These are phyloP conservation scores for Pichia sorboxylosa DNA, from an alignment of 1,139 yeast genomes.

Conservation along the genomic window DNA sequence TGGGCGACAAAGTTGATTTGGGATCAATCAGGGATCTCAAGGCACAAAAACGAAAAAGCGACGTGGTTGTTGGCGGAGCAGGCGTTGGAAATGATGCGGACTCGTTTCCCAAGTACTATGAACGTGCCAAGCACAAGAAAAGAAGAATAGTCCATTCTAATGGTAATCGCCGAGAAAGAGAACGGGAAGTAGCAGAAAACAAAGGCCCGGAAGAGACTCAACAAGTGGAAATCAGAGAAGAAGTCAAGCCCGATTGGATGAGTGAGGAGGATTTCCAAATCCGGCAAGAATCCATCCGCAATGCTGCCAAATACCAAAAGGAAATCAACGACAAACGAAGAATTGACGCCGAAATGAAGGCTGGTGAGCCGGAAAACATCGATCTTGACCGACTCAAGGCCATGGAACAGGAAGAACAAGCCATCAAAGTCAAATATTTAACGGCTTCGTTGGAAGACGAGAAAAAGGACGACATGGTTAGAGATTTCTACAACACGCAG, in stretches of 20 bases:
- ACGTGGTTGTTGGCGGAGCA: background rate
- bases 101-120: conserved; percentile 4
- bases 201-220: background rate
- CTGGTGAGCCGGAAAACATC: background rate
- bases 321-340: too few species aligned
- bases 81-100: too few species aligned
- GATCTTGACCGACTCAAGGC: background rate
- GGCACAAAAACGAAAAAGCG: too few species aligned
- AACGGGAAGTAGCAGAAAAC: background rate
- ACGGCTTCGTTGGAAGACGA: conserved; percentile 17
- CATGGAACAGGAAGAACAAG: conserved; percentile 14
- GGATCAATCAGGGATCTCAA: too few species aligned
- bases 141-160: conserved; percentile 14
- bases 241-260: conserved; percentile 9
- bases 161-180: conserved; percentile 8
- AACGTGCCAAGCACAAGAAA: conserved; percentile 11
- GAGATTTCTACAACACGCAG: conserved; percentile 77
- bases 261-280: conserved; percentile 6
- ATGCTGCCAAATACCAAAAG: conserved; percentile 1
- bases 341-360: too few species aligned
- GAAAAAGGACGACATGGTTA: conserved; percentile 46
- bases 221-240: background rate
- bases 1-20: too few species aligned
- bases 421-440: conserved; percentile 13
- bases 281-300: conserved; percentile 5